These are phyloP conservation scores for Picea abies DNA, from an alignment of 83 land plant species.

Conservation along the genomic window DNA sequence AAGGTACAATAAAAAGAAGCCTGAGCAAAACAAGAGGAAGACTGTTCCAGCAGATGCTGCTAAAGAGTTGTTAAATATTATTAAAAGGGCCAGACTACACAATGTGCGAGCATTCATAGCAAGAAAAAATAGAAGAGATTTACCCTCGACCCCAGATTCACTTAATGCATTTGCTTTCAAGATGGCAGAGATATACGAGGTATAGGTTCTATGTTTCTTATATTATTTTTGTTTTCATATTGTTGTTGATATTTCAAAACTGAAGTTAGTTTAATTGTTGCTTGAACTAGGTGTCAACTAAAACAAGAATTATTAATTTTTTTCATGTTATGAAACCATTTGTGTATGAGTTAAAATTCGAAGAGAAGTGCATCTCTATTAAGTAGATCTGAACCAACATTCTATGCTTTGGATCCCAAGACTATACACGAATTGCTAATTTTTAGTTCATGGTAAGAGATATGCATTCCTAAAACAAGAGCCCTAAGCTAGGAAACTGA, in stretches of 20 bases:
- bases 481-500: too few relatives aligned
- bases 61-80: not conserved
- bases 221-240: not conserved
- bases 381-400: not conserved
- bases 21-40: not conserved
- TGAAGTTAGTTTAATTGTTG: not conserved
- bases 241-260: not conserved
- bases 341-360: not conserved
- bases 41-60: slow-evolving; percentile 10
- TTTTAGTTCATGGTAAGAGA: too few relatives aligned
- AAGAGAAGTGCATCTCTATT: not conserved
- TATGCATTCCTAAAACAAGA: too few relatives aligned
- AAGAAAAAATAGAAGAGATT: not conserved
- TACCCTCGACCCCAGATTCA: not conserved
- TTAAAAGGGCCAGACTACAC: not conserved
- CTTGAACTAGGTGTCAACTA: not conserved
- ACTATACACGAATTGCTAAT: too few relatives aligned
- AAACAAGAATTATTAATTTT: not conserved
- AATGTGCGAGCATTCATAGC: slow-evolving; percentile 6
- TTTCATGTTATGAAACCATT: not conserved
- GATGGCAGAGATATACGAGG: slow-evolving; percentile 17
- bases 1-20: not conserved
- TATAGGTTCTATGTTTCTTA: not conserved
- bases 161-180: slow-evolving; percentile 4
- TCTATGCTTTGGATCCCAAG: too few relatives aligned